Percentiles rank a stretch among this genome's conserved stretches.
Evolutionary conservation across 1,284 basidiomycete species (phyloP).

Genomic region (Cryptococcus neoformans): DNA sequence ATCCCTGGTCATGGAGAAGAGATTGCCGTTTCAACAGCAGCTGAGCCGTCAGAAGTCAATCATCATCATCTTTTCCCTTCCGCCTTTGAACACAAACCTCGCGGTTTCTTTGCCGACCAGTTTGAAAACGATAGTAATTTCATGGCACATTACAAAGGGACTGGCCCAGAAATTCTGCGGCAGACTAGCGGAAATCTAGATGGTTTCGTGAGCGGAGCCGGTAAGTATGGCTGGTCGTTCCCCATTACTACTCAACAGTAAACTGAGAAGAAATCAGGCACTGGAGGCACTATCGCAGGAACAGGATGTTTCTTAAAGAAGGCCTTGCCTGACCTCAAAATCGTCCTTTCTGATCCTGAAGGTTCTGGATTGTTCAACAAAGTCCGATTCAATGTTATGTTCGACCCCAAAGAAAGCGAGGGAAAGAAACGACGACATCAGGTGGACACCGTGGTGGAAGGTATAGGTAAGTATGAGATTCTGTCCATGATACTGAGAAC

Average conservation of each 20-base stretch:
- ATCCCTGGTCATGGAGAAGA: conserved; percentile 23
- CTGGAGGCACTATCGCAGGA: conserved; percentile 92
- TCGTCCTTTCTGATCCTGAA: conserved; percentile 86
- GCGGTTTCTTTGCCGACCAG: conserved; percentile 79
- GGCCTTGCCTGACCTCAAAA: conserved; percentile 53
- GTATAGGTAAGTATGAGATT: conserved; percentile 59
- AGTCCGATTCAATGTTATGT: conserved; percentile 92
- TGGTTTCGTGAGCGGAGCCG: conserved; percentile 93
- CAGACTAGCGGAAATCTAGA: conserved; percentile 81
- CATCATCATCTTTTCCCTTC: conserved; percentile 6
- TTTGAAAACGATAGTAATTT: conserved; percentile 94
- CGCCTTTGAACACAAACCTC: conserved; percentile 26
- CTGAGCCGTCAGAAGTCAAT: conserved; percentile 52
- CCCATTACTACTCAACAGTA: not conserved
- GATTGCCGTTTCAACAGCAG: conserved; percentile 57
- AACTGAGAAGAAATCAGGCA: conserved; percentile 56
- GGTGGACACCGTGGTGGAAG: conserved; percentile 76
- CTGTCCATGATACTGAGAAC: not conserved
- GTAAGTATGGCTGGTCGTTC: conserved; percentile 46
- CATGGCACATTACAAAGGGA: conserved; percentile 82
- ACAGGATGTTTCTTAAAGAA: conserved; percentile 70
- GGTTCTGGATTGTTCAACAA: conserved; percentile 96
- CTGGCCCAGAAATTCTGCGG: conserved; percentile 93
- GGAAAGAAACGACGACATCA: conserved; percentile 72
- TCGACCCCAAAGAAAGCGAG: conserved; percentile 83